Conservation (phyloP, 805 yeast species). For the Metschnikowia proteae region DNA sequence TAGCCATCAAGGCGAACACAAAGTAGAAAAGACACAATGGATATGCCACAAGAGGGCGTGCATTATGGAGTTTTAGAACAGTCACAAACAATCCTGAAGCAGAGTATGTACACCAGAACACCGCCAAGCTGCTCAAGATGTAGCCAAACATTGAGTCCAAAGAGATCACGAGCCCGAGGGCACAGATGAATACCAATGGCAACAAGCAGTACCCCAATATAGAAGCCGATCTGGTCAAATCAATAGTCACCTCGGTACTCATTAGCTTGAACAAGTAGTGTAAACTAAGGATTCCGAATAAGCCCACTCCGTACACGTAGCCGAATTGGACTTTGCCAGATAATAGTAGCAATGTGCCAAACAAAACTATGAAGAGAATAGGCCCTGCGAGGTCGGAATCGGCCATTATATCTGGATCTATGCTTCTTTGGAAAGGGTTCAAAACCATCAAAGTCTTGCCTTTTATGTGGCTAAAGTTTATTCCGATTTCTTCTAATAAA, state of each 20-base stretch:
- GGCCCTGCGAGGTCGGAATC: constrained; percentile 97
- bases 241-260: constrained; percentile 62
- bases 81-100: constrained; percentile 91
- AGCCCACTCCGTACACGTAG: constrained; percentile 92
- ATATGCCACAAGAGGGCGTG: constrained; percentile 87
- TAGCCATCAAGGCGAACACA: constrained; percentile 93
- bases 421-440: constrained; percentile 60
- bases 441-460: constrained; percentile 82
- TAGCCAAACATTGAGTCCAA: constrained; percentile 78
- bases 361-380: constrained; percentile 76
- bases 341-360: constrained; percentile 75
- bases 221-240: constrained; percentile 72
- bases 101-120: constrained; percentile 88
- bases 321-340: constrained; percentile 97
- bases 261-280: constrained; percentile 83
- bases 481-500: constrained; percentile 85
- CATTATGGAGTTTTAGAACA: constrained; percentile 76
- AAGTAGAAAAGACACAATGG: constrained; percentile 89
- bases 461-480: constrained; percentile 83
- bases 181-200: constrained; percentile 79
- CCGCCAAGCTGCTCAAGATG: constrained; percentile 58
- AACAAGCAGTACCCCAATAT: constrained; percentile 91
- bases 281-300: constrained; percentile 81
- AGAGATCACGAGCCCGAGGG: constrained; percentile 60
- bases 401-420: constrained; percentile 70